Evolutionary conservation across 2,329 filamentous ascomycete species (phyloP), one percentile per base, ranked within the genome.

Genomic region (Botryotinia convoluta): DNA sequence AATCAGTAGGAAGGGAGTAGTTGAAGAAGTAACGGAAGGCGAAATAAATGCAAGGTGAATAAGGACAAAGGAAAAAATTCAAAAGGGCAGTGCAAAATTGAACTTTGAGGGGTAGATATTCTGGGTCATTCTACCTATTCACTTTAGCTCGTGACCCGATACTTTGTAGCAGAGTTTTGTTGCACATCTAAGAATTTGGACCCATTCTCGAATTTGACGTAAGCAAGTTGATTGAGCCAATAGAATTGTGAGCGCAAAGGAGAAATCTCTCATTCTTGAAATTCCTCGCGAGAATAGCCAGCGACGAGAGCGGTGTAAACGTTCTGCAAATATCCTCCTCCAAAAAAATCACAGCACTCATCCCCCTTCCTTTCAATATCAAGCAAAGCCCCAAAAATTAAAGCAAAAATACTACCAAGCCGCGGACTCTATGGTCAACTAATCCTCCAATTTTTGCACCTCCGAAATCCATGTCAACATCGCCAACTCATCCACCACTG

Each of bases 201-300:
- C 20, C 42, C 62, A 35, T 26, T 64, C 62, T 64, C 42, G 39
- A 64, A 64, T 64, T 64, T 45, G n/a, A 64, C 39, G 62, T 64
- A 64, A 64, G 62, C 62, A 64, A 22, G 39, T 10, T 16, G 6
- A 16, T 26, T 26, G 62, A 64, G 62, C 39, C 62, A 45, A 64
- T 45, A 16, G 29, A 32, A 3, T 20, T 45, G 20, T 22, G 62
- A 45, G 62, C 62, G 62, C 62, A 64, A 26, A 12, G 35, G 45
- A 67, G 14, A 3, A 35, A 20, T n/a, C 51, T 57, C n/a, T 18
- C 14, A 29, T 29, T 57, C 14, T 57, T 29, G 14, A 9, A 29
- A 9, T 8, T 42, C 8, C 45, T 68, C 45, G 64, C 45, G 32
- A 67, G 26, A 39, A 48, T 54, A 18, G 16, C 26, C 22, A 54